Conservation (phyloP, 345 rosid species). For the Garcia nutans region DNA sequence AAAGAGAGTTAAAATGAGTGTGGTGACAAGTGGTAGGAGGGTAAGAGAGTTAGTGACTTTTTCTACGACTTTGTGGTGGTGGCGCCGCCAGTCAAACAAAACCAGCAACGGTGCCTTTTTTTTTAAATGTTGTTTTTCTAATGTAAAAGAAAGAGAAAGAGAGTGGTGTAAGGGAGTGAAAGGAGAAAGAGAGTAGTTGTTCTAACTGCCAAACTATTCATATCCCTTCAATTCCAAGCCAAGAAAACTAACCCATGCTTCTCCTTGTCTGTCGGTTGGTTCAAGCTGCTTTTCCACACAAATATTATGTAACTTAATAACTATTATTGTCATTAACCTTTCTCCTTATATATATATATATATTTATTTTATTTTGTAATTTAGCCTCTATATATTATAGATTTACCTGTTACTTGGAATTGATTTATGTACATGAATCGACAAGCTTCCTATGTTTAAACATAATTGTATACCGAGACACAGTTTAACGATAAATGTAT, state of each 20-base stretch:
- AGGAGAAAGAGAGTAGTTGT: slow-evolving; percentile 27
- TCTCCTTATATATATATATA: too few species aligned
- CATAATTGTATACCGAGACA: background rate
- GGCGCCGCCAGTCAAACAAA: slow-evolving; percentile 51
- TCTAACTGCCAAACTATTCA: slow-evolving; percentile 56
- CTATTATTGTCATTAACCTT: slow-evolving; percentile 9
- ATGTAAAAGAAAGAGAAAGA: background rate
- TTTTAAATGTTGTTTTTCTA: background rate
- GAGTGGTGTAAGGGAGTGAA: slow-evolving; percentile 1
- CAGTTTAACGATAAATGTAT: too few species aligned
- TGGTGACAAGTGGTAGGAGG: slow-evolving; percentile 61
- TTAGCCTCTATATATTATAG: too few species aligned
- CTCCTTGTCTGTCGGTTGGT: slow-evolving; percentile 61
- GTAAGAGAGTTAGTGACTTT: slow-evolving; percentile 42
- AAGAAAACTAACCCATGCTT: slow-evolving; percentile 53
- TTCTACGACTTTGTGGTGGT: slow-evolving; percentile 41
- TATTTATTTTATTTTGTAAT: background rate
- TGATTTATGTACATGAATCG: too few species aligned
- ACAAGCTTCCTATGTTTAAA: background rate
- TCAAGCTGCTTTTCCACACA: slow-evolving; percentile 49
- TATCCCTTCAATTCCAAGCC: slow-evolving; percentile 71
- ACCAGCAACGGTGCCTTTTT: slow-evolving; percentile 39
- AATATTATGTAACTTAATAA: slow-evolving; percentile 6
- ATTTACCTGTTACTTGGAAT: too few species aligned
- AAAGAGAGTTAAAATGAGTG: slow-evolving; percentile 17